Conservation (phyloP, 2,329 filamentous ascomycete genomes). For the Cladophialophora bantiana region DNA sequence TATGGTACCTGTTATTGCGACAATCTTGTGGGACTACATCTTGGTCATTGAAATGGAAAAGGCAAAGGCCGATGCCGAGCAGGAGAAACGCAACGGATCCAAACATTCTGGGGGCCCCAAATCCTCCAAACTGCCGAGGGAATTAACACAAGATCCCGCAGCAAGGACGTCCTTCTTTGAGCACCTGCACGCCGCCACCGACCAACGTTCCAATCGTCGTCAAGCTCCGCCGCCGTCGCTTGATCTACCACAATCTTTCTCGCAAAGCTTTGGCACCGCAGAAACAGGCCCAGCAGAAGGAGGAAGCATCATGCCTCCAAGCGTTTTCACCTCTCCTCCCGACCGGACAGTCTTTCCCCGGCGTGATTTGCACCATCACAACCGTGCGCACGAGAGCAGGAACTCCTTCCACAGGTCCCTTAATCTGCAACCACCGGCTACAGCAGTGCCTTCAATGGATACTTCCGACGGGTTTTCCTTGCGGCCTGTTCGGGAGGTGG, state of each 20-base stretch:
- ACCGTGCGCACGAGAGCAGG: conserved; percentile 53
- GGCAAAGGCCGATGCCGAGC: conserved; percentile 82
- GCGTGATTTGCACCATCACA: conserved; percentile 54
- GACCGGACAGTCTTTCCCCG: conserved; percentile 71
- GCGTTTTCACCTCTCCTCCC: conserved; percentile 73
- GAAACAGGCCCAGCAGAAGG: conserved; percentile 64
- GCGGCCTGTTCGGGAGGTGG: conserved; percentile 79
- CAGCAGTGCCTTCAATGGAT: conserved; percentile 72
- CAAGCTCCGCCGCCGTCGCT: conserved; percentile 85
- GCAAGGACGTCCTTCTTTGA: conserved; percentile 50
- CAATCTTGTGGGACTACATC: conserved; percentile 97
- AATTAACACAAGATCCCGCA: conserved; percentile 41
- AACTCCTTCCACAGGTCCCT: conserved; percentile 60
- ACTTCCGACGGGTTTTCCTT: conserved; percentile 73
- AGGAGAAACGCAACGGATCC: conserved; percentile 53
- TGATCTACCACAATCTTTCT: conserved; percentile 71
- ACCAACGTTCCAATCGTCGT: conserved; percentile 70
- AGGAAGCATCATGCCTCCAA: conserved; percentile 66
- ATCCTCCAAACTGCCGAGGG: conserved; percentile 42
- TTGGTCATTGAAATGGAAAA: conserved; percentile 92
- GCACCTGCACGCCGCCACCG: conserved; percentile 62
- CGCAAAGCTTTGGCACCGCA: conserved; percentile 48
- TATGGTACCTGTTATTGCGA: conserved; percentile 98
- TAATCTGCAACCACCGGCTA: conserved; percentile 70
- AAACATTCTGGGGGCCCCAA: conserved; percentile 44